Base-by-base conservation (phyloP, 768 basidiomycete species). In the Trametes sanguinea region DNA sequence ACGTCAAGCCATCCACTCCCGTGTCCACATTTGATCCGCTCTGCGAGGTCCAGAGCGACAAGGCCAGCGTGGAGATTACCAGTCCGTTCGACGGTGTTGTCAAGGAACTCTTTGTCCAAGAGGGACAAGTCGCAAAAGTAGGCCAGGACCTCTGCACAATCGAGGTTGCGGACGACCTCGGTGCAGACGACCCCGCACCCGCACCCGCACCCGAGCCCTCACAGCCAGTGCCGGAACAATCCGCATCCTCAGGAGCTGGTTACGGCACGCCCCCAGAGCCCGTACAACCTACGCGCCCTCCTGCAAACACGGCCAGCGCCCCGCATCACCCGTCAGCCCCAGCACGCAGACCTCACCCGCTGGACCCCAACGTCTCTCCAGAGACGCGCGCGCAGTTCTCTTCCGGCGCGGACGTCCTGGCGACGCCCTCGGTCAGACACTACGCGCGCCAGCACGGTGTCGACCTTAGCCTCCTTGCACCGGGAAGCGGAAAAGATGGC, bases 21-120 rank as follows among this genome's bases (percentile, higher is more conserved):
- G 75, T 95, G 0, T 77, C 83, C 57, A 79, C 83, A 11, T 95
- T 95, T 67, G 89, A 90, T 51, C 73, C 80, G 16, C 77, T 94
- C 4, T 92, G 90, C 69, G 92, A 94, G 63, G 92, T 94, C 2
- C 92, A 94, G 76, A 89, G 87, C 64, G 92, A 94, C 82, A 94
- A 94, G 73, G 92, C 92, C 1, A 89, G 86, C 73, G 92, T 95
- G 29, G 93, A 95, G 73, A 94, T 95, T 57, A 95, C 93, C 2
- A 89, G 88, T 59, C 93, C 93, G 1, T 94, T 82, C 68, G 88
- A 93, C 44, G 93, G 93, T 5, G 76, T 86, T 35, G 77, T 95
- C 50, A 85, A 82, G 63, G 81, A 89, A 64, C 74, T 94, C 6
- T 78, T 92, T 1, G 91, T 93, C 16, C 76, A 86, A 65, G 91